A percentile compares a stretch with the other conserved stretches of the same genome.
These are phyloP conservation scores for Nitzschia sp. DNA, from an alignment of 108 stramenopile species.

Conservation along the genomic window DNA sequence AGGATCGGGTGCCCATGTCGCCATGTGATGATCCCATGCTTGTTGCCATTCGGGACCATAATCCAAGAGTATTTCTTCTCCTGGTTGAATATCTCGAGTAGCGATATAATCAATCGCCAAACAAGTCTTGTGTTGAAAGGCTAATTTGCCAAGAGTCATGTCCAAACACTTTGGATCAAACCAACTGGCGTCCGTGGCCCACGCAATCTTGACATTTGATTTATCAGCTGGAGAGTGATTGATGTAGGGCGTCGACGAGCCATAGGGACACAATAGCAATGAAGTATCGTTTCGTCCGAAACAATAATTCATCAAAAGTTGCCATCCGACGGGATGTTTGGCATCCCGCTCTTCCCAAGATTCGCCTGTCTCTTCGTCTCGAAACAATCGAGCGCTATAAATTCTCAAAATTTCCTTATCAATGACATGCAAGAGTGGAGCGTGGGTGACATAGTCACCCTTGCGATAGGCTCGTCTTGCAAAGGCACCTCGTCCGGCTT, in stretches of 20 bases:
- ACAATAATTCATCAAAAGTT: slow-evolving; percentile 67
- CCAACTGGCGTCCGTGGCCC: slow-evolving; percentile 61
- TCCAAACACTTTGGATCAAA: slow-evolving; percentile 60
- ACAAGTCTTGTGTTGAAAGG: slow-evolving; percentile 18
- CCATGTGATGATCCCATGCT: slow-evolving; percentile 16
- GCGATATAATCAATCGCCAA: slow-evolving; percentile 67
- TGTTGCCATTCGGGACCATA: slow-evolving; percentile 58
- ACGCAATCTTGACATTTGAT: slow-evolving; percentile 65
- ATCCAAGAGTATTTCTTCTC: slow-evolving; percentile 63
- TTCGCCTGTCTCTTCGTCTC: slow-evolving; percentile 23
- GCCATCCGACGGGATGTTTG: slow-evolving; percentile 36
- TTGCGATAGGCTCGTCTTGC: slow-evolving; percentile 43
- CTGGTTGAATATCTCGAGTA: slow-evolving; percentile 38
- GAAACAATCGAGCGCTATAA: background rate
- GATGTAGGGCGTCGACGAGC: slow-evolving; percentile 53
- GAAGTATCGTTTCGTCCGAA: slow-evolving; percentile 52
- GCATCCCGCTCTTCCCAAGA: background rate
- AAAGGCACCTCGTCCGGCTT: slow-evolving; percentile 78
- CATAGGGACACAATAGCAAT: slow-evolving; percentile 76
- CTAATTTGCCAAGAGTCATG: slow-evolving; percentile 49
- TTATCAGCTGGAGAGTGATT: slow-evolving; percentile 62
- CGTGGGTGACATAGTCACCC: slow-evolving; percentile 35
- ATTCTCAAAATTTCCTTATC: slow-evolving; percentile 28
- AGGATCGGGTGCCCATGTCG: background rate
- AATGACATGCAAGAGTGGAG: slow-evolving; percentile 37